Evolutionary conservation across 2,329 filamentous ascomycete genomes (phyloP).

Genomic region (Chaetomiaceae sp.): DNA sequence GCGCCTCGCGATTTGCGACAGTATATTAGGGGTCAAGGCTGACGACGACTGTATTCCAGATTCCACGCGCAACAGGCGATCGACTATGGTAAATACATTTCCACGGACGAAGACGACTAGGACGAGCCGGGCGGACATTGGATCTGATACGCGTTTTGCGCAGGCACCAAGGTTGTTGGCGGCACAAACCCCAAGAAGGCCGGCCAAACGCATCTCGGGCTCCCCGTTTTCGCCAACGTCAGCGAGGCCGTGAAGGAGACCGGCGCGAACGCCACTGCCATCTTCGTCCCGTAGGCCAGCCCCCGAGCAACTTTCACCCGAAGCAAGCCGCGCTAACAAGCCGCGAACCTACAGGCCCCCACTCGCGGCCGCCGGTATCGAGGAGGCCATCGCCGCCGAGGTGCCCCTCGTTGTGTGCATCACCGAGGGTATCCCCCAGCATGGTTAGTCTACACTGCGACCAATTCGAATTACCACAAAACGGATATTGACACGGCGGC

Average conservation of each 20-base stretch:
- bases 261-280: conserved; percentile 83
- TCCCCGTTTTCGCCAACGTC: conserved; percentile 90
- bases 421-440: conserved; percentile 95
- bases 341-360: conserved; percentile 60
- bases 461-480: conserved; percentile 7
- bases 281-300: conserved; percentile 83
- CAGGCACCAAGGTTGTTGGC: conserved; percentile 94
- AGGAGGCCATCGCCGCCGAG: conserved; percentile 91
- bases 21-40: conserved; percentile 30
- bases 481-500: conserved; percentile 15
- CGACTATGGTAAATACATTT: conserved; percentile 73
- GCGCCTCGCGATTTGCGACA: conserved; percentile 13
- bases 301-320: neutral
- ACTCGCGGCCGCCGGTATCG: conserved; percentile 87
- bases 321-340: conserved; percentile 20
- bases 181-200: conserved; percentile 99
- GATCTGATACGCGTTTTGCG: conserved; percentile 30
- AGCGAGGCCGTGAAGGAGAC: conserved; percentile 84
- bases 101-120: conserved; percentile 12
- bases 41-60: conserved; percentile 48
- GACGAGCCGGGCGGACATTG: conserved; percentile 3
- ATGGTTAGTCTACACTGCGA: conserved; percentile 58
- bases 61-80: conserved; percentile 98
- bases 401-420: conserved; percentile 95
- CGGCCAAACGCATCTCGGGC: conserved; percentile 80